These are phyloP conservation scores for Annulohypoxylon bovei DNA, from an alignment of 495 filamentous ascomycete genomes.

Conservation along the genomic window DNA sequence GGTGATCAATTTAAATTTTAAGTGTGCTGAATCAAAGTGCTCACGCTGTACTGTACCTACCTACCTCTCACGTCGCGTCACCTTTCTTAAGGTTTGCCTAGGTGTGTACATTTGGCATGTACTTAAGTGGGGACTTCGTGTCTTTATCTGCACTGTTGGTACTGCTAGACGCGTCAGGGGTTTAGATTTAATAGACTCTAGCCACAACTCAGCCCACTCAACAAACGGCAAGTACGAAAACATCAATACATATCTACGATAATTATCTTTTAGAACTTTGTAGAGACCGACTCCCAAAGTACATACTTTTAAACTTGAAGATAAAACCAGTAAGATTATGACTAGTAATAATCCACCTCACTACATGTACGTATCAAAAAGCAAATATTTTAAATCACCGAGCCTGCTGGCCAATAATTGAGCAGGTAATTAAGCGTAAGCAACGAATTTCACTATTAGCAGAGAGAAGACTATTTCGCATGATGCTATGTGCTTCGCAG, in stretches of 20 bases:
- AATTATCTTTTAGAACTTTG: too few species aligned
- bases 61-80: slow-evolving; percentile 30
- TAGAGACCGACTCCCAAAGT: too few species aligned
- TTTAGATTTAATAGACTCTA: slow-evolving; percentile 1
- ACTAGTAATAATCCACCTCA: too few species aligned
- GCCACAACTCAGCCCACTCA: slow-evolving; percentile 3
- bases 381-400: too few species aligned
- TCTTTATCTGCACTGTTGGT: neutral
- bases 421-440: neutral
- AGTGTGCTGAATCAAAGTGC: slow-evolving; percentile 28
- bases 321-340: too few species aligned
- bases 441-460: slow-evolving; percentile 5
- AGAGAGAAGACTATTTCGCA: slow-evolving; percentile 13
- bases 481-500: neutral
- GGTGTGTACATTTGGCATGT: neutral
- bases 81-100: neutral
- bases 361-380: too few species aligned
- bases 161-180: neutral
- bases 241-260: neutral
- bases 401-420: too few species aligned
- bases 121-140: neutral
- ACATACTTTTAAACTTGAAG: too few species aligned
- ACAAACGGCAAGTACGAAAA: neutral
- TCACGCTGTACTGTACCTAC: slow-evolving; percentile 11
- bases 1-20: slow-evolving; percentile 18